Percentiles rank a stretch among this genome's conserved stretches.
Conservation (phyloP, 2,329 filamentous ascomycete genomes). For the Anisogramma anomala region DNA sequence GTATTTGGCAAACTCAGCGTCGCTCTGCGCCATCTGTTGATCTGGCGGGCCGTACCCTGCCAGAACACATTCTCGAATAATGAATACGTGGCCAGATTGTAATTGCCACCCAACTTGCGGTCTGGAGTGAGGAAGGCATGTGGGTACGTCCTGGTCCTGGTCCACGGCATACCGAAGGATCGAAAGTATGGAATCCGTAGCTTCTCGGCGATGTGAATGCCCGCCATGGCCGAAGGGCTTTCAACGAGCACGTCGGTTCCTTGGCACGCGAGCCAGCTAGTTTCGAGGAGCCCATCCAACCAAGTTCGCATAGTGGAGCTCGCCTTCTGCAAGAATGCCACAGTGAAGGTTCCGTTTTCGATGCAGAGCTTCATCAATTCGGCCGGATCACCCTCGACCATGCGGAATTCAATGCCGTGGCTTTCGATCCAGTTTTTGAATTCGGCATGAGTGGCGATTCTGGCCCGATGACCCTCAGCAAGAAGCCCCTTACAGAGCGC, state of each 20-base stretch:
- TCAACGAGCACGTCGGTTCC: conserved; percentile 86
- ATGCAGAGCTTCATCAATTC: conserved; percentile 95
- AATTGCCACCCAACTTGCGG: conserved; percentile 86
- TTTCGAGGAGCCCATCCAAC: conserved; percentile 77
- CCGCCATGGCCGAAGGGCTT: conserved; percentile 91
- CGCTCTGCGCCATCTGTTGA: conserved; percentile 86
- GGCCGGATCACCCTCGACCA: conserved; percentile 79
- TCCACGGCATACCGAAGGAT: conserved; percentile 98
- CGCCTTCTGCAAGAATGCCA: conserved; percentile 78
- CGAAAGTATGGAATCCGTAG: conserved; percentile 90
- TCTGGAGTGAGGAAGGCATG: conserved; percentile 92
- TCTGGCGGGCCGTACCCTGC: conserved; percentile 80
- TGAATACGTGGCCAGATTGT: conserved; percentile 91
- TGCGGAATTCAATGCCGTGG: conserved; percentile 88
- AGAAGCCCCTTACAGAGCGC: conserved; percentile 84
- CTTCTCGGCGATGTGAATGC: conserved; percentile 93
- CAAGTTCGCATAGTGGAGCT: conserved; percentile 83
- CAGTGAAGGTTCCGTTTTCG: conserved; percentile 94
- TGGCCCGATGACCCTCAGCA: conserved; percentile 73
- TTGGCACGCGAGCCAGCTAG: conserved; percentile 74
- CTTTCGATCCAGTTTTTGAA: conserved; percentile 80
- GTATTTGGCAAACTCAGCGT: conserved; percentile 70
- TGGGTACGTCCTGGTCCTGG: conserved; percentile 84
- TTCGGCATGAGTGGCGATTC: conserved; percentile 84
- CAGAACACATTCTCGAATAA: conserved; percentile 97